A percentile compares a stretch with the other conserved stretches of the same genome.
Evolutionary conservation across 1,284 basidiomycete species (phyloP).

Genomic region (Porogramme epimiltina): DNA sequence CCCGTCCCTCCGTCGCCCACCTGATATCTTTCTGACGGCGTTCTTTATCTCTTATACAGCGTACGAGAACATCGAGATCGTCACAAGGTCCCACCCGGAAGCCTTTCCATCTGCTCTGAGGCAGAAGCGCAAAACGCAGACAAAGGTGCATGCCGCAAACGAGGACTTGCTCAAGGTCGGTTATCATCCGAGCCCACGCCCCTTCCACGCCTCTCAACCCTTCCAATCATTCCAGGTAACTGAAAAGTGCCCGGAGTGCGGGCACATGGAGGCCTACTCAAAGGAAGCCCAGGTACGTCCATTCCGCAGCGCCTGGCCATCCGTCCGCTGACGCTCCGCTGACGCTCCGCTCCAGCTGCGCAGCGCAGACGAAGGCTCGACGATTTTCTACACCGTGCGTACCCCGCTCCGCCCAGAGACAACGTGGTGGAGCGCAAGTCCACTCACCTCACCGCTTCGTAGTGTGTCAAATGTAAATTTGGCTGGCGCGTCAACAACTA

Average conservation of each 20-base stretch:
- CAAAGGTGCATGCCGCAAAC: constrained; percentile 75
- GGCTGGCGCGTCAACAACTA: constrained; percentile 82
- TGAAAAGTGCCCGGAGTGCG: constrained; percentile 92
- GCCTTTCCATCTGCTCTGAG: constrained; percentile 91
- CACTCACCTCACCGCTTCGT: constrained; percentile 6
- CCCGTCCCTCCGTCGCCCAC: background rate
- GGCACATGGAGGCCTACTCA: constrained; percentile 78
- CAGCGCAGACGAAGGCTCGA: constrained; percentile 90
- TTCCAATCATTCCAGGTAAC: constrained; percentile 59
- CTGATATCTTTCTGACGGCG: constrained; percentile 4
- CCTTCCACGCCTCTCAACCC: background rate
- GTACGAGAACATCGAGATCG: constrained; percentile 91
- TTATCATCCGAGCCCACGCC: background rate
- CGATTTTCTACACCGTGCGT: constrained; percentile 77
- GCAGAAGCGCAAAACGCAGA: constrained; percentile 91
- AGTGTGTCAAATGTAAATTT: constrained; percentile 74
- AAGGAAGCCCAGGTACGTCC: constrained; percentile 72
- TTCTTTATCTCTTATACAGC: constrained; percentile 53
- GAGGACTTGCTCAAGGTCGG: constrained; percentile 73
- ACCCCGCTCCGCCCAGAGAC: background rate
- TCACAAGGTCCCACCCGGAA: constrained; percentile 88
- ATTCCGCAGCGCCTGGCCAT: constrained; percentile 4
- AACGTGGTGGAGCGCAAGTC: background rate
- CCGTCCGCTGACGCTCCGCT: background rate
- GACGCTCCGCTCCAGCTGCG: constrained; percentile 60